Base-by-base conservation (phyloP, 2,329 filamentous ascomycete genomes). In the Alternaria consortialis region DNA sequence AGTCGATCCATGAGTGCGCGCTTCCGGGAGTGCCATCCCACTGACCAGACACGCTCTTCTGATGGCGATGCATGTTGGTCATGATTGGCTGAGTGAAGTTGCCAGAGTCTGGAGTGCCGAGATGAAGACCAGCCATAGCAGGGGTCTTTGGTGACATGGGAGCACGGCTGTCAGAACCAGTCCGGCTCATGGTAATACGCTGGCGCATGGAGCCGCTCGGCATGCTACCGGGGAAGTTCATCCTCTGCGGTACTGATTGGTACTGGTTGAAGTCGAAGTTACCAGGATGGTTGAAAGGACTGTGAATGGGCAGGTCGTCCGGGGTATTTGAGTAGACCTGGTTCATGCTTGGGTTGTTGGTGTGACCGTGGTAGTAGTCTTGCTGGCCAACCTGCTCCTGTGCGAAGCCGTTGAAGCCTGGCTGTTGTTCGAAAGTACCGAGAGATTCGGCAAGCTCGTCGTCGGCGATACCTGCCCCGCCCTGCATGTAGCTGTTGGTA, bases 11-110 rank as follows among this genome's bases (percentile, higher is more conserved):
- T 8, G 94, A 96, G 31, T 92, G 90, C 25, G 92, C 86, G 76
- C 92, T 96, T 63, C 89, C 90, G 3, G 93, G 91, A 0, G 92
- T 96, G 67, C 92, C 91, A 69, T 96, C 91, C 92, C 93, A 97
- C 75, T 95, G 92, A 60, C 88, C 90, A n/a, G 93, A 93, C 31
- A 92, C 85, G 15, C 91, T 92, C 81, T 96, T 95, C 69, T 93
- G 90, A 75, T 94, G 91, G 36, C 86, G 82, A 70, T 86, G 83
- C 60, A 89, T 82, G 12, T 86, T 84, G 25, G 90, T 88, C 65
- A 91, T 87, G 74, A 97, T 95, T 34, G 92, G 90, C 74, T 95
- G 92, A 2, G 90, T 88, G 73, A 93, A 94, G 69, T 86, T 89
- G 66, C 87, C 85, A 6, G 90, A 88, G 68, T 95, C 91, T 47